Evolutionary conservation across 148 eudicot species (phyloP), one percentile per base, ranked within the genome.

Genomic region (Drosera capensis): DNA sequence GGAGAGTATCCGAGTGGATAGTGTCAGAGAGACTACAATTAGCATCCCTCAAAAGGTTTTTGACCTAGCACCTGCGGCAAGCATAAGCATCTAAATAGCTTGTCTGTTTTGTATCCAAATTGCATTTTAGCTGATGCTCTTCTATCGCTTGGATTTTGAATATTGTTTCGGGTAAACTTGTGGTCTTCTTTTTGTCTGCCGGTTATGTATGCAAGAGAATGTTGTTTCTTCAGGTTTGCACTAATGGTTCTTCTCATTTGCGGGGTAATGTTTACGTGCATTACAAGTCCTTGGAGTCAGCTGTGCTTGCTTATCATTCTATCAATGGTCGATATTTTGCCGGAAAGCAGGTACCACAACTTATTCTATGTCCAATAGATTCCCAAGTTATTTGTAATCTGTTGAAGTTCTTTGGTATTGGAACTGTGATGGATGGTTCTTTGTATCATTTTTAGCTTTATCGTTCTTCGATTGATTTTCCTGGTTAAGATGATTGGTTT

Each of bases 221-320:
- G 38, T 43, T 46, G 15, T 25, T 58, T 59, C 30, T 40, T 40
- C 71, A 88, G 96, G 96, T 88, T 34, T 88, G 96, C 77, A 79
- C 60, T 72, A 88, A 88, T 59, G 71, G 80, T 40, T 83, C 86
- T 54, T 57, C 68, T 45, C 96, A 88, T 75, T 58, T 88, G 70
- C 86, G 96, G 52, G 96, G 96, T 55, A 88, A 88, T 63, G 83
- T 88, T 16, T 88, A 88, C 60, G 94, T 83, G 37, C 96, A 88
- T 56, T 88, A 83, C 29, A 72, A 71, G 65, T 68, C 75, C 23
- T 43, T 83, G 72, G 94, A 80, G 54, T 77, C 94, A 23, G 86
- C 96, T 55, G 54, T 72, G 52, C 71, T 66, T 43, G 94, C 96
- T 40, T 72, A 71, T 66, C 74, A 73, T 25, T 72, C 92, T 39